Conservation (phyloP, 768 basidiomycete species). For the Boletus coccyginus region DNA sequence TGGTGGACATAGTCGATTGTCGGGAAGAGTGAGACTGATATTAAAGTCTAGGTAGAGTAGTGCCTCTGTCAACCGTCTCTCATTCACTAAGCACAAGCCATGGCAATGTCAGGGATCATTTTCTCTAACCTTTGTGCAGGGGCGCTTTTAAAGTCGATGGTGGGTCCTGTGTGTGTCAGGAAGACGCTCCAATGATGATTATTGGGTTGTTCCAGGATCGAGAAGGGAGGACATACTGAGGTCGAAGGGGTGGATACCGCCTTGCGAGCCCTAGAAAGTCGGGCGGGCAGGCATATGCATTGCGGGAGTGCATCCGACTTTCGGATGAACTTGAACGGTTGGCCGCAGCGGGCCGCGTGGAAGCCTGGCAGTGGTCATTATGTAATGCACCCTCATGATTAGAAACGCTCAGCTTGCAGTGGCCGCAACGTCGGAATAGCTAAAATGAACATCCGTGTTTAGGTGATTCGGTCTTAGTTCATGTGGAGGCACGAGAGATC, state of each 20-base stretch:
- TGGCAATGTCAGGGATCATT: not conserved
- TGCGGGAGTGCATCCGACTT: conserved; percentile 44
- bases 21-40: conserved; percentile 57
- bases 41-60: conserved; percentile 74
- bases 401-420: no score
- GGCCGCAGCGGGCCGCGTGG: no score
- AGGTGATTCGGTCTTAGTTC: no score
- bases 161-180: conserved; percentile 29
- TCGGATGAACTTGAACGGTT: no score
- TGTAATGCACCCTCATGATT: no score
- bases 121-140: conserved; percentile 58
- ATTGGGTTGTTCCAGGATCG: not conserved
- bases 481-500: no score
- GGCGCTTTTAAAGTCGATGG: conserved; percentile 77
- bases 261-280: conserved; percentile 62
- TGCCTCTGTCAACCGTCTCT: conserved; percentile 75
- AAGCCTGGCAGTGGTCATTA: no score
- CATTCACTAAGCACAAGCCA: conserved; percentile 10
- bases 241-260: conserved; percentile 52
- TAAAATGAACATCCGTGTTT: no score
- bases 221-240: conserved; percentile 42
- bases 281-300: conserved; percentile 44
- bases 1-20: conserved; percentile 82
- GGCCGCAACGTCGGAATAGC: no score
- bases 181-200: conserved; percentile 22